Percentiles rank a stretch among this genome's conserved stretches.
Evolutionary conservation across 768 basidiomycete species (phyloP).

Genomic region (Podaxis mareebaensis): DNA sequence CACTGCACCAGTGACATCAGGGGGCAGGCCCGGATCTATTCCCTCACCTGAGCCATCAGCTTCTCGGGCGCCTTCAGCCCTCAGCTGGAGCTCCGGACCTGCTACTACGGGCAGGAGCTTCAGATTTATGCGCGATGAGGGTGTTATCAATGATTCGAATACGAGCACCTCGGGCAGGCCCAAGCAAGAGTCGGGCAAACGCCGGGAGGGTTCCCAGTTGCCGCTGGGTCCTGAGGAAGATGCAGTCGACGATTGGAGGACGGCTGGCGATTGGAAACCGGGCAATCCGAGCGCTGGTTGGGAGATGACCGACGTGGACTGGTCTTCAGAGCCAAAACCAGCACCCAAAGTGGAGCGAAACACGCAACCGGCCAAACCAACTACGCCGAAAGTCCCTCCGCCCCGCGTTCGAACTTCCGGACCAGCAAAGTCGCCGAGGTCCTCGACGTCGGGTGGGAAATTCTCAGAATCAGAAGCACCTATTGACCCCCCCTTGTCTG

Average conservation of each 20-base stretch:
- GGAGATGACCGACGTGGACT: not conserved
- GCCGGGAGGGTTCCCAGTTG: not conserved
- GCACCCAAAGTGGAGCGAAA: not conserved
- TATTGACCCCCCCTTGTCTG: not conserved
- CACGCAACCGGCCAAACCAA: not conserved
- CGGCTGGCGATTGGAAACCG: not conserved
- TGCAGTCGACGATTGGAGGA: conserved; percentile 1
- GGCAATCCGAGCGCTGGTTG: conserved; percentile 1
- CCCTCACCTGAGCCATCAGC: not conserved
- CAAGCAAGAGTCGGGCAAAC: not conserved
- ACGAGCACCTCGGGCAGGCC: not conserved
- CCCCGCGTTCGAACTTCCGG: not conserved
- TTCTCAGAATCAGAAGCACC: not conserved
- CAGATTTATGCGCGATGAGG: not conserved
- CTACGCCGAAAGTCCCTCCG: not conserved
- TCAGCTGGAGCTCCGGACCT: not conserved
- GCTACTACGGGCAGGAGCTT: not conserved
- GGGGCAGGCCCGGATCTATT: not conserved
- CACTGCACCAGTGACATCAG: not conserved
- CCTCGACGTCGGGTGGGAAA: not conserved
- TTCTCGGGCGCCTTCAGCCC: not conserved
- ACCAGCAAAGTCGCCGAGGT: not conserved
- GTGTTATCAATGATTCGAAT: not conserved
- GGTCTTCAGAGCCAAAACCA: not conserved
- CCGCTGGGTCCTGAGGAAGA: not conserved